Conservation (phyloP, 192 early-diverging fungal species). For the Coemansia sp. region DNA sequence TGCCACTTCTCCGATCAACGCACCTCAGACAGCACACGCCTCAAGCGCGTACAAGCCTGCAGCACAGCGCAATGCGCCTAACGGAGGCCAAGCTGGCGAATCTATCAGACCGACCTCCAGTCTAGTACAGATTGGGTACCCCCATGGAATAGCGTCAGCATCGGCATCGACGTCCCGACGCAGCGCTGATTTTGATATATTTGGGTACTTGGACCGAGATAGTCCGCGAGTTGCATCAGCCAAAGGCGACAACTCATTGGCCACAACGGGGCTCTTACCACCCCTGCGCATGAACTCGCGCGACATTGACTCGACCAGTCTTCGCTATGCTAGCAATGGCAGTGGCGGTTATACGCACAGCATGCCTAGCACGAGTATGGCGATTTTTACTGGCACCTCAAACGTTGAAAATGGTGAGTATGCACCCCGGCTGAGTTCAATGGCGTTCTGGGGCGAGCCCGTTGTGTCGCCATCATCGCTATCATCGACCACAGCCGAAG, state of each 20-base stretch:
- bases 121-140: neutral
- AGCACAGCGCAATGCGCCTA: neutral
- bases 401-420: neutral
- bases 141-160: neutral
- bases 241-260: constrained; percentile 1
- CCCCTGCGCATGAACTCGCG: neutral
- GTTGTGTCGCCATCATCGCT: constrained; percentile 10
- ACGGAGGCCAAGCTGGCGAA: neutral
- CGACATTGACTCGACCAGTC: constrained; percentile 10
- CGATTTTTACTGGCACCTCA: neutral
- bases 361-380: neutral
- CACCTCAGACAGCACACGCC: neutral
- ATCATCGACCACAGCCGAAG: constrained; percentile 44
- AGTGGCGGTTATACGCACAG: neutral
- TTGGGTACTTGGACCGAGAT: constrained; percentile 15
- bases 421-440: constrained; percentile 4
- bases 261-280: neutral
- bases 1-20: neutral
- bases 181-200: constrained; percentile 34
- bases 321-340: constrained; percentile 7
- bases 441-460: constrained; percentile 13
- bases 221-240: constrained; percentile 7
- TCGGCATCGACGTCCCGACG: constrained; percentile 8
- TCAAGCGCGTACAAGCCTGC: neutral
- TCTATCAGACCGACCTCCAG: neutral